phyloP scores from a whole-genome alignment of 2,329 filamentous ascomycete genomes.

The Claviceps sp. region DNA sequence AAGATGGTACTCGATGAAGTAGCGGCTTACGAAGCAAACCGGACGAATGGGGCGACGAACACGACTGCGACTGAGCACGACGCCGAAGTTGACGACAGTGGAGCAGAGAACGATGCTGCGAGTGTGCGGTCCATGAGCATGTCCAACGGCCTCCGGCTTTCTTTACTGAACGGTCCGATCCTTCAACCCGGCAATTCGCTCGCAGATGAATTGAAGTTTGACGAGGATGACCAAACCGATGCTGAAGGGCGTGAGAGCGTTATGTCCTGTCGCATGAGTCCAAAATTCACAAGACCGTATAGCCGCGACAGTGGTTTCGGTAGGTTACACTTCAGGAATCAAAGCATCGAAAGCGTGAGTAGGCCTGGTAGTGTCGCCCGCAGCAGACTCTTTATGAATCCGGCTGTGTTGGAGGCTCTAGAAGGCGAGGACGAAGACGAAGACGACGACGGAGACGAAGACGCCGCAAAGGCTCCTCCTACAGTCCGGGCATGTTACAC shows the following conservation, averaged over 20 bases:
- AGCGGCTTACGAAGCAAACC: slow-evolving; percentile 50
- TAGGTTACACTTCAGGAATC: slow-evolving; percentile 38
- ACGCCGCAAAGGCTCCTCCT: slow-evolving; percentile 19
- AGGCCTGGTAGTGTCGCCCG: slow-evolving; percentile 41
- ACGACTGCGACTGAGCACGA: slow-evolving; percentile 27
- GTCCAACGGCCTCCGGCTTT: slow-evolving; percentile 61
- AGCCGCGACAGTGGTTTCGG: slow-evolving; percentile 43
- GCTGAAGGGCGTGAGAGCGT: slow-evolving; percentile 55
- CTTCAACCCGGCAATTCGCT: slow-evolving; percentile 60
- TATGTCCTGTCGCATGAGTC: slow-evolving; percentile 32
- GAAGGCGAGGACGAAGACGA: slow-evolving; percentile 42
- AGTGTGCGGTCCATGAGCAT: slow-evolving; percentile 63
- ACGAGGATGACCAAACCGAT: slow-evolving; percentile 59
- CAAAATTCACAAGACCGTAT: slow-evolving; percentile 36
- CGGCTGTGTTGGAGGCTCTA: slow-evolving; percentile 40
- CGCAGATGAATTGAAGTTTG: slow-evolving; percentile 82
- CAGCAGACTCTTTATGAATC: slow-evolving; percentile 39
- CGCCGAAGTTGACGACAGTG: slow-evolving; percentile 47
- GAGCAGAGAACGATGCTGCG: slow-evolving; percentile 54
- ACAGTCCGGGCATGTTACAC: slow-evolving; percentile 43
- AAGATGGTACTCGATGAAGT: slow-evolving; percentile 80
- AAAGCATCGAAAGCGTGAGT: slow-evolving; percentile 45
- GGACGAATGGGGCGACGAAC: slow-evolving; percentile 26
- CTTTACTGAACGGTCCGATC: slow-evolving; percentile 44
- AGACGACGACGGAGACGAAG: slow-evolving; percentile 35